These are phyloP conservation scores for Tylopilus subfusipes DNA, from an alignment of 768 basidiomycete species.

Conservation along the genomic window DNA sequence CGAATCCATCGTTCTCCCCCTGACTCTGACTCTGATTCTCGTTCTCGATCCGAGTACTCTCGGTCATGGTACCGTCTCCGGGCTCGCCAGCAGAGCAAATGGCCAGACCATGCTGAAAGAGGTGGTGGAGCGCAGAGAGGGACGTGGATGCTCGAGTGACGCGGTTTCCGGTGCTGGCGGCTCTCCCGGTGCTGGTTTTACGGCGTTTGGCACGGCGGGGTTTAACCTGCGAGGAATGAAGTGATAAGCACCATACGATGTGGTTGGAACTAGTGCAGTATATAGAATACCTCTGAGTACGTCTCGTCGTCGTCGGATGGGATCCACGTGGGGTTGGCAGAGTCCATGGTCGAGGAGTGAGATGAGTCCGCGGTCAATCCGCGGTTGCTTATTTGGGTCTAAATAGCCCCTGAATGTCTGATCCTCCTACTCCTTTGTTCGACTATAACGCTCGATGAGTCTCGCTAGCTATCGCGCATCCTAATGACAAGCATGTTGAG, in stretches of 20 bases:
- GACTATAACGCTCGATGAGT: too few relatives aligned
- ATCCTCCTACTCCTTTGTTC: too few relatives aligned
- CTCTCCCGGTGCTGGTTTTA: constrained; percentile 22
- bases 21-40: not conserved
- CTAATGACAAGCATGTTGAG: too few relatives aligned
- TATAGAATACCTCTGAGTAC: constrained; percentile 22
- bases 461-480: too few relatives aligned
- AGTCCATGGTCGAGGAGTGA: not conserved
- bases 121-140: constrained; percentile 15
- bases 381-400: not conserved
- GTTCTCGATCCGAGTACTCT: not conserved
- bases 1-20: constrained; percentile 28
- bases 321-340: not conserved
- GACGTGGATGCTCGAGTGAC: constrained; percentile 18
- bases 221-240: constrained; percentile 4
- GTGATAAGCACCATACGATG: not conserved
- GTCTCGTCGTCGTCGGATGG: constrained; percentile 18
- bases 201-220: constrained; percentile 26
- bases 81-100: not conserved
- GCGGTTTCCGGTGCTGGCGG: constrained; percentile 2
- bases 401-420: constrained; percentile 6
- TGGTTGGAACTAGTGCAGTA: not conserved
- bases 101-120: constrained; percentile 14
- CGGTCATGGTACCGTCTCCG: not conserved
- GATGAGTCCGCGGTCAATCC: too few relatives aligned